These are phyloP conservation scores for Schizothecium vesticola DNA, from an alignment of 495 filamentous ascomycete species.

Conservation along the genomic window DNA sequence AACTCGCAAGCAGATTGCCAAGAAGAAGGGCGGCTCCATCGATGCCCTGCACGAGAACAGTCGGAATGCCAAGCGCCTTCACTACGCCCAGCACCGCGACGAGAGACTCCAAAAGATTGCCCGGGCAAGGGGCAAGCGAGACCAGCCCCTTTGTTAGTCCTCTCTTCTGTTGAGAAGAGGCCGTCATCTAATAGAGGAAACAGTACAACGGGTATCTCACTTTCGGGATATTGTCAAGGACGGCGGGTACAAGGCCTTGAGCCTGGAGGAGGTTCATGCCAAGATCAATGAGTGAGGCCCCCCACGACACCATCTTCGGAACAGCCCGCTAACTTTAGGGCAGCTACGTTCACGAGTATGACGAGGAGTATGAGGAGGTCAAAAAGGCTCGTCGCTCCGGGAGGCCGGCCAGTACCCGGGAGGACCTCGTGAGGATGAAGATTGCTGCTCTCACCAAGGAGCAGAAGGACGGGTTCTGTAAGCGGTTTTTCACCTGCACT, in stretches of 20 bases:
- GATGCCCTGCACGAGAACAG: conserved; percentile 76
- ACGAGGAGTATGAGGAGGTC: conserved; percentile 66
- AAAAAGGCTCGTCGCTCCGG: conserved; percentile 75
- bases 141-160: conserved; percentile 60
- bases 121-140: conserved; percentile 55
- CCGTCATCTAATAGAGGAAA: background rate
- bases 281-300: conserved; percentile 56
- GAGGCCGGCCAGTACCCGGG: conserved; percentile 68
- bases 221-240: conserved; percentile 59
- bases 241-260: conserved; percentile 50
- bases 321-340: background rate
- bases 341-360: conserved; percentile 73
- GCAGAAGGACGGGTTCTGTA: conserved; percentile 74
- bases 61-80: conserved; percentile 67
- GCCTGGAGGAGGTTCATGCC: conserved; percentile 52
- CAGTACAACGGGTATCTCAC: conserved; percentile 67
- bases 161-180: background rate
- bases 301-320: background rate
- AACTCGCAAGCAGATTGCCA: conserved; percentile 76
- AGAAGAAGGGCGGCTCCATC: conserved; percentile 60
- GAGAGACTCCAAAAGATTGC: conserved; percentile 67
- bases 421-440: conserved; percentile 69
- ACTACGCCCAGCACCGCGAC: conserved; percentile 66
- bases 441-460: conserved; percentile 70
- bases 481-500: conserved; percentile 14